phyloP scores from a whole-genome alignment of 164 flowering plant genomes.

The Amborella trichopoda region DNA sequence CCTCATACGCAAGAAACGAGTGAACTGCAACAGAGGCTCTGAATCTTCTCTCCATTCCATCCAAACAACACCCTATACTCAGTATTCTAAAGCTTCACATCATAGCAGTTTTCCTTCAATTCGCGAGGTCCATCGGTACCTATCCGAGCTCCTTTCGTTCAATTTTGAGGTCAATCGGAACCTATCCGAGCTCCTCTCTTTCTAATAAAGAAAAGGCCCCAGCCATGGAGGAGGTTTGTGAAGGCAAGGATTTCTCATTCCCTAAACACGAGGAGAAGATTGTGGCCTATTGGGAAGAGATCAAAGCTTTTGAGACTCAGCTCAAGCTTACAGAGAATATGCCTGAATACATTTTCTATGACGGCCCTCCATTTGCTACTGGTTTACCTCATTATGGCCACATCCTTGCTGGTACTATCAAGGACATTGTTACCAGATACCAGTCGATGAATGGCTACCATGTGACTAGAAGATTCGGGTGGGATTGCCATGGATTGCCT shows the following conservation, averaged over 20 bases:
- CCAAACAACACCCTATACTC: no score
- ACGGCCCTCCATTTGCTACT: conserved; percentile 98
- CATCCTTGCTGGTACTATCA: conserved; percentile 93
- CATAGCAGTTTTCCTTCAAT: no score
- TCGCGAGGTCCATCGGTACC: no score
- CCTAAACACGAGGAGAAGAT: conserved; percentile 53
- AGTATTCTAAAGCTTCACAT: no score
- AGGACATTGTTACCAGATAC: conserved; percentile 86
- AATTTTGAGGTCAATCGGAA: no score
- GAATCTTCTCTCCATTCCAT: no score
- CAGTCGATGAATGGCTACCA: conserved; percentile 82
- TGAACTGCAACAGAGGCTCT: no score
- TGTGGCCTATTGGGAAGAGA: conserved; percentile 43
- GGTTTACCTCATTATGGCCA: conserved; percentile 98
- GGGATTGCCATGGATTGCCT: conserved; percentile 98
- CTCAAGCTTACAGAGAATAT: conserved; percentile 31
- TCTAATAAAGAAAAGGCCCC: no score
- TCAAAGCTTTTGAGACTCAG: conserved; percentile 75
- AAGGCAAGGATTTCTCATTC: conserved; percentile 86
- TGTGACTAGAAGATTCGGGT: conserved; percentile 92
- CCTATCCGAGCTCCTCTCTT: no score
- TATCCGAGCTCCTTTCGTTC: no score
- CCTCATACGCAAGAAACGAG: no score
- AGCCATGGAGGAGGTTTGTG: conserved; percentile 76
- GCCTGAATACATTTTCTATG: conserved; percentile 93